phyloP scores from a whole-genome alignment of 179 eudicot genomes.

The Actinidia polygama region DNA sequence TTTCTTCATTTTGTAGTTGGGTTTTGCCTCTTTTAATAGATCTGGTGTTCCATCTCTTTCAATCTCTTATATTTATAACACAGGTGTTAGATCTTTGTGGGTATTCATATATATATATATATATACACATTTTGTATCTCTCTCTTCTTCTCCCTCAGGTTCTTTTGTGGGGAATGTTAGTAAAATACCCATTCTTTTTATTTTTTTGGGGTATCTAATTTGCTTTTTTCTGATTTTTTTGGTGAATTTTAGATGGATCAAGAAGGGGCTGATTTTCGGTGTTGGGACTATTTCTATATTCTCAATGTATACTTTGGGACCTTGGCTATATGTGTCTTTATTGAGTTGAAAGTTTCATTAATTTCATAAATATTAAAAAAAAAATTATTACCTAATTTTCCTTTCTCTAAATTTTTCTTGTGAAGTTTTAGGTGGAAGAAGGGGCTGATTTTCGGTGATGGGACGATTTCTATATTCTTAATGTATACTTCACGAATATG shows the following conservation, averaged over 20 bases:
- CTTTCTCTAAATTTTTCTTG: no score
- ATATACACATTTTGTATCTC: not conserved
- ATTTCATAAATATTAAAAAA: no score
- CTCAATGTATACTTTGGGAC: no score
- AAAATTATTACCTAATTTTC: no score
- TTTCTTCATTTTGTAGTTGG: constrained; percentile 5
- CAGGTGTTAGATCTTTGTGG: not conserved
- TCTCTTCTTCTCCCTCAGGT: not conserved
- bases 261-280: constrained; percentile 40
- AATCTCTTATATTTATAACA: not conserved
- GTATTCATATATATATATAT: not conserved
- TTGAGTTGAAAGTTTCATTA: no score
- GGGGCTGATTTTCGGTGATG: no score
- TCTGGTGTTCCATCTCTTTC: constrained; percentile 17
- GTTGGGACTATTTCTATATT: constrained; percentile 43
- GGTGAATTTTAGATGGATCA: constrained; percentile 36
- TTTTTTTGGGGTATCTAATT: not conserved
- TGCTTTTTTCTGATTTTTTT: not conserved
- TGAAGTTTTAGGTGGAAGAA: no score
- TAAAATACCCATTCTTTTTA: not conserved
- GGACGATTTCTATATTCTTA: not conserved
- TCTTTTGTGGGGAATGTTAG: not conserved
- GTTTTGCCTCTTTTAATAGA: not conserved
- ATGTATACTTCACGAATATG: not conserved
- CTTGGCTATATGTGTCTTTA: no score